Percentiles rank a stretch among this genome's conserved stretches.
phyloP scores from a whole-genome alignment of 2,329 filamentous ascomycete species.

The Tricladium varicosporioides region DNA sequence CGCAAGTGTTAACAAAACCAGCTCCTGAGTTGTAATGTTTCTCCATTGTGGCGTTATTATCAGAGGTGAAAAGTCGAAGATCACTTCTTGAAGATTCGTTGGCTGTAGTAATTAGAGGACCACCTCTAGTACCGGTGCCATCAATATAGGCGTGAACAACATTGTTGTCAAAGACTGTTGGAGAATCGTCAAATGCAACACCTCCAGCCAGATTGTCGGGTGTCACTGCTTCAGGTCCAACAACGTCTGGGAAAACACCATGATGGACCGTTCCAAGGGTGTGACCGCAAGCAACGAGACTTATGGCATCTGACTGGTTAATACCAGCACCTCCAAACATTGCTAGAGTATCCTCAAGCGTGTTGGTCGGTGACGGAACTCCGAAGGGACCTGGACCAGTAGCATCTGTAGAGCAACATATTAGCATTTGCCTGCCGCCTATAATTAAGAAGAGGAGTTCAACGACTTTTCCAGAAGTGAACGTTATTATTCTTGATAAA shows the following conservation, averaged over 20 bases:
- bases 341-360: slow-evolving; percentile 46
- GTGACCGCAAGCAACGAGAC: slow-evolving; percentile 58
- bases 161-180: slow-evolving; percentile 51
- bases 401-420: slow-evolving; percentile 32
- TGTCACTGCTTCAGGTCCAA: slow-evolving; percentile 41
- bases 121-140: slow-evolving; percentile 43
- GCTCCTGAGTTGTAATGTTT: slow-evolving; percentile 42
- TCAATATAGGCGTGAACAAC: slow-evolving; percentile 51
- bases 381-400: slow-evolving; percentile 43
- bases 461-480: too few species aligned
- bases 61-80: slow-evolving; percentile 53
- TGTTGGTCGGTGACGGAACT: slow-evolving; percentile 56
- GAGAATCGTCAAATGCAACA: slow-evolving; percentile 46
- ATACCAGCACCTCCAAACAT: slow-evolving; percentile 58
- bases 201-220: slow-evolving; percentile 37
- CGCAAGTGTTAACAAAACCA: slow-evolving; percentile 47
- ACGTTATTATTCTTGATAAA: too few species aligned
- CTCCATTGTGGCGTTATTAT: slow-evolving; percentile 53
- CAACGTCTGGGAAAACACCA: slow-evolving; percentile 50
- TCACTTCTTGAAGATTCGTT: slow-evolving; percentile 52
- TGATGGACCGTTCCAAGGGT: slow-evolving; percentile 57
- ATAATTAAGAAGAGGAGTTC: too few species aligned
- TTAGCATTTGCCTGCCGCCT: too few species aligned
- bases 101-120: slow-evolving; percentile 46
- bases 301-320: slow-evolving; percentile 53